Evolutionary conservation across 148 eudicot genomes (phyloP).

Genomic region (Euryodendron excelsum): DNA sequence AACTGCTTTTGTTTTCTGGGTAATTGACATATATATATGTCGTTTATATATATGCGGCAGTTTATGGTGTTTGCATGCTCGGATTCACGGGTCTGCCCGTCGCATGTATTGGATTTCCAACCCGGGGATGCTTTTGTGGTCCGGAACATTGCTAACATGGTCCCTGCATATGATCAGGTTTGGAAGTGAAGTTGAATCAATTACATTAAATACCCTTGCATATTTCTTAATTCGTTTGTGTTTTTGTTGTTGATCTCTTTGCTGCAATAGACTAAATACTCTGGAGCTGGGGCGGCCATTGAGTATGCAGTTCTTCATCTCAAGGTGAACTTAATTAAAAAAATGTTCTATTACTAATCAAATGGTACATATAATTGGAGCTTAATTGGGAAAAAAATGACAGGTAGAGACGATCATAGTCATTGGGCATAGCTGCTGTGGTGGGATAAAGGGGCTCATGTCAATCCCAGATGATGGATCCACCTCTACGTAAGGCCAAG

Average conservation of each 20-base stretch:
- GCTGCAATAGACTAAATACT: conserved; percentile 51
- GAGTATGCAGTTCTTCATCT: conserved; percentile 95
- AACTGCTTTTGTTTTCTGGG: background rate
- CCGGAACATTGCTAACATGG: conserved; percentile 88
- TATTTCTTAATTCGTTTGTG: background rate
- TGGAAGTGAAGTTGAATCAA: no score
- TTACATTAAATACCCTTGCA: no score
- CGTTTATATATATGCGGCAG: conserved; percentile 30
- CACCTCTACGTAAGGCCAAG: conserved; percentile 52
- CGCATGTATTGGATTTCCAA: conserved; percentile 70
- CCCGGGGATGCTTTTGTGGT: conserved; percentile 95
- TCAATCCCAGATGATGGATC: conserved; percentile 67
- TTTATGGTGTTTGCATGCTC: conserved; percentile 96
- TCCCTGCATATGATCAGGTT: conserved; percentile 87
- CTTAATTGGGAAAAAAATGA: background rate
- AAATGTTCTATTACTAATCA: no score
- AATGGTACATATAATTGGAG: no score
- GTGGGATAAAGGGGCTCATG: conserved; percentile 99
- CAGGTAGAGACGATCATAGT: conserved; percentile 83
- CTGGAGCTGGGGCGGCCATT: conserved; percentile 82
- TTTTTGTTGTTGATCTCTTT: background rate
- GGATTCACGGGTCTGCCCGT: conserved; percentile 94
- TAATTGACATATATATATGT: background rate
- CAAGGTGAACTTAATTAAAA: conserved; percentile 77
- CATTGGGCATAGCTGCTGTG: conserved; percentile 94